These are phyloP conservation scores for Backusella mclennaniae DNA, from an alignment of 192 early-diverging fungal genomes.

Conservation along the genomic window DNA sequence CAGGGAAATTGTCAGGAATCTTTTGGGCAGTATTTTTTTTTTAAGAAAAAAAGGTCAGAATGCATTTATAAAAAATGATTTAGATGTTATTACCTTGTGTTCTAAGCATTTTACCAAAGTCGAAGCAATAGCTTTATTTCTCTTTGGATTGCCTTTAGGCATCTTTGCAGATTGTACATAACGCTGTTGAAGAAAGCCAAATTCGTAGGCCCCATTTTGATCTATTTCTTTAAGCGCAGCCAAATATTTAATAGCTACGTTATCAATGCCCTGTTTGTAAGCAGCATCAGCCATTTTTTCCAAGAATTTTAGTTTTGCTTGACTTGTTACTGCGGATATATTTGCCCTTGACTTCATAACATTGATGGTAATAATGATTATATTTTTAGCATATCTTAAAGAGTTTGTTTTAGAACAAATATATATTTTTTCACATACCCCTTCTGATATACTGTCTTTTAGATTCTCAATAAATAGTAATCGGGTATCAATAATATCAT, in stretches of 20 bases:
- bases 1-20: neutral
- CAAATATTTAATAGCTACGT: slow-evolving; percentile 53
- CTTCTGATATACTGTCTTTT: neutral
- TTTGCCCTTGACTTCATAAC: neutral
- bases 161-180: neutral
- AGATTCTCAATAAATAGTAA: slow-evolving; percentile 45
- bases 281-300: slow-evolving; percentile 57
- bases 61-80: neutral
- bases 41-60: neutral
- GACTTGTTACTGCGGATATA: slow-evolving; percentile 6
- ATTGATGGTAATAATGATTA: neutral
- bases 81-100: neutral
- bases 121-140: neutral
- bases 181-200: neutral
- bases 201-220: neutral
- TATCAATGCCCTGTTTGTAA: slow-evolving; percentile 54
- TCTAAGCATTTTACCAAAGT: slow-evolving; percentile 3
- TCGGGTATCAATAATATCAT: slow-evolving; percentile 54
- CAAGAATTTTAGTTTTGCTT: slow-evolving; percentile 28
- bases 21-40: neutral
- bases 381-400: neutral
- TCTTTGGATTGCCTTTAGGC: neutral
- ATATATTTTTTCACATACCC: neutral
- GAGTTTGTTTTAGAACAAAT: neutral
- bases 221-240: neutral